Percentiles rank a stretch among this genome's conserved stretches.
These are phyloP conservation scores for Aspergillus unguis DNA, from an alignment of 2,329 filamentous ascomycete species.

Conservation along the genomic window DNA sequence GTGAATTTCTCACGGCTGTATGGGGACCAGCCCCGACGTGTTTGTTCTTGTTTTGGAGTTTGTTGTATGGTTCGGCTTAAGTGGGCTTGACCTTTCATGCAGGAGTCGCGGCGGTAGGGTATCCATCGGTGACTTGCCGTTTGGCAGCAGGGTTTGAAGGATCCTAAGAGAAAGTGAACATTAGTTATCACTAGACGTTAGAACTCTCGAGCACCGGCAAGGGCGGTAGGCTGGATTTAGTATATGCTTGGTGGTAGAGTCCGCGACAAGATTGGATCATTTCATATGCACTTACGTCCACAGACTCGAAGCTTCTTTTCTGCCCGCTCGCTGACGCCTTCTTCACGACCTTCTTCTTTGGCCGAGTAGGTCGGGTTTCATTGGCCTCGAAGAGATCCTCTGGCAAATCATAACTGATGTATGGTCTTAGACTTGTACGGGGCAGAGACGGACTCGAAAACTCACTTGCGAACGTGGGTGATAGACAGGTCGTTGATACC, in stretches of 20 bases:
- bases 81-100: constrained; percentile 23
- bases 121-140: constrained; percentile 32
- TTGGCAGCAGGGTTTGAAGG: constrained; percentile 30
- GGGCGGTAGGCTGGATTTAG: constrained; percentile 20
- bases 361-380: constrained; percentile 65
- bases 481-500: constrained; percentile 77
- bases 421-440: constrained; percentile 15
- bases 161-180: constrained; percentile 27
- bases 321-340: constrained; percentile 34
- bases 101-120: constrained; percentile 28
- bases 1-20: constrained; percentile 13
- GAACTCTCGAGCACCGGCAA: constrained; percentile 18
- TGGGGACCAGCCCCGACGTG: constrained; percentile 33
- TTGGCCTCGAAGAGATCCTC: constrained; percentile 81
- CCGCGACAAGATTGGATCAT: constrained; percentile 22
- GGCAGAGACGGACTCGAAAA: constrained; percentile 12
- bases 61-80: not conserved
- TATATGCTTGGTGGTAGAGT: constrained; percentile 11
- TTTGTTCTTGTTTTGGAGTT: constrained; percentile 6
- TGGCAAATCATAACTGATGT: constrained; percentile 73
- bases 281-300: constrained; percentile 42
- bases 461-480: constrained; percentile 81
- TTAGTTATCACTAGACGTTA: constrained; percentile 31
- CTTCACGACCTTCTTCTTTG: constrained; percentile 52
- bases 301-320: constrained; percentile 39